These are phyloP conservation scores for Ceratobasidium sp. DNA, from an alignment of 1,284 basidiomycete genomes.

Conservation along the genomic window DNA sequence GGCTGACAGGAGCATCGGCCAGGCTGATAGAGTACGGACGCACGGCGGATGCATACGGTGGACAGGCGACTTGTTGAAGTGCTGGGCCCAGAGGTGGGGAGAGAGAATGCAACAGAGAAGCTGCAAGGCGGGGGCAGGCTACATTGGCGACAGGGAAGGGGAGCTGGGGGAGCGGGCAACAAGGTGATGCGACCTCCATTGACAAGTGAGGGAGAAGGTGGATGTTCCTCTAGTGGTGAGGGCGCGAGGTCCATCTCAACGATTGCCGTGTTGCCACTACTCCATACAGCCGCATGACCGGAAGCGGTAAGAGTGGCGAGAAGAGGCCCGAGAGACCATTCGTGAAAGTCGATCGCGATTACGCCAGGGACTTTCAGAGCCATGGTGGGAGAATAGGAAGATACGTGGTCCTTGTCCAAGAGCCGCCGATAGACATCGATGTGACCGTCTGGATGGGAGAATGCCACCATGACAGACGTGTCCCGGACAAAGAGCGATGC, in stretches of 20 bases:
- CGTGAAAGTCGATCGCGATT: slow-evolving; percentile 18
- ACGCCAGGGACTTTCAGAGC: slow-evolving; percentile 9
- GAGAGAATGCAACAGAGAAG: slow-evolving; percentile 20
- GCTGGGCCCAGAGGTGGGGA: neutral
- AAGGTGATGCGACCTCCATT: slow-evolving; percentile 8
- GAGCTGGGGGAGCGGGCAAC: slow-evolving; percentile 17
- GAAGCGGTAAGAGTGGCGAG: slow-evolving; percentile 28
- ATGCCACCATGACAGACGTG: slow-evolving; percentile 9
- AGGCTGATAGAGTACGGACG: slow-evolving; percentile 25
- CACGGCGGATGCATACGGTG: slow-evolving; percentile 19
- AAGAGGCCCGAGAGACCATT: slow-evolving; percentile 24
- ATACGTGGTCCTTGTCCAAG: neutral
- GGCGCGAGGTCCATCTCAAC: slow-evolving; percentile 31
- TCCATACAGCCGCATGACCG: slow-evolving; percentile 26
- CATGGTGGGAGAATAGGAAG: slow-evolving; percentile 14
- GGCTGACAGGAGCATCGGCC: slow-evolving; percentile 35
- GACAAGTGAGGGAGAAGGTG: neutral
- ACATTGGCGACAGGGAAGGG: slow-evolving; percentile 28
- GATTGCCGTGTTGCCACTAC: neutral
- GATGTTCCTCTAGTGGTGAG: neutral
- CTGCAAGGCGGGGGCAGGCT: slow-evolving; percentile 15
- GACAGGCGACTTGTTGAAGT: neutral
- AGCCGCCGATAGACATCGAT: slow-evolving; percentile 12
- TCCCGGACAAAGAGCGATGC: slow-evolving; percentile 17
- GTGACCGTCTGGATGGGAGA: slow-evolving; percentile 21